These are phyloP conservation scores for Microsporum ferrugineum DNA, from an alignment of 2,329 filamentous ascomycete genomes.

Conservation along the genomic window DNA sequence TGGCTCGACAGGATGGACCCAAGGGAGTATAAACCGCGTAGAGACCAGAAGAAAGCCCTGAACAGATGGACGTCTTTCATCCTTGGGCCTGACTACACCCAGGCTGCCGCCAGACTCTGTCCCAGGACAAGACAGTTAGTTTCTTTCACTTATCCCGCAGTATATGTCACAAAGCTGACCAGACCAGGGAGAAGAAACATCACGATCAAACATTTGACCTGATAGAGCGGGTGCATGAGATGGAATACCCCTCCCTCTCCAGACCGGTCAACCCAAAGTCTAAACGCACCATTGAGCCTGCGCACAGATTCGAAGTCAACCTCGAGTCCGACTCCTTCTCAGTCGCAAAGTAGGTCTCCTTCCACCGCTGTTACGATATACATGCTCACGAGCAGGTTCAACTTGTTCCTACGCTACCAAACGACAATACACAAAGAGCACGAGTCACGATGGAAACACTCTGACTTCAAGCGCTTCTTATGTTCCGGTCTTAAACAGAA, in stretches of 20 bases:
- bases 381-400: constrained; percentile 23
- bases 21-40: constrained; percentile 32
- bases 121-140: constrained; percentile 36
- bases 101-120: constrained; percentile 35
- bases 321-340: constrained; percentile 39
- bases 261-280: constrained; percentile 35
- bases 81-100: constrained; percentile 38
- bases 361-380: neutral
- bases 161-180: neutral
- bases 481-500: constrained; percentile 36
- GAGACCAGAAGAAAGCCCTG: constrained; percentile 38
- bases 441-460: constrained; percentile 32
- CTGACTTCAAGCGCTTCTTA: constrained; percentile 38
- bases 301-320: constrained; percentile 39
- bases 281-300: constrained; percentile 35
- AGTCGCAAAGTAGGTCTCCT: constrained; percentile 32
- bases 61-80: constrained; percentile 40
- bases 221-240: constrained; percentile 30
- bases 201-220: constrained; percentile 36
- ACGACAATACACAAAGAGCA: constrained; percentile 36
- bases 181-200: constrained; percentile 32
- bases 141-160: neutral
- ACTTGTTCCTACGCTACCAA: constrained; percentile 39
- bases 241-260: constrained; percentile 35
- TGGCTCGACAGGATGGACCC: constrained; percentile 29